Conservation (phyloP, 2,329 filamentous ascomycete species). For the Neopestalotiopsis rosae region DNA sequence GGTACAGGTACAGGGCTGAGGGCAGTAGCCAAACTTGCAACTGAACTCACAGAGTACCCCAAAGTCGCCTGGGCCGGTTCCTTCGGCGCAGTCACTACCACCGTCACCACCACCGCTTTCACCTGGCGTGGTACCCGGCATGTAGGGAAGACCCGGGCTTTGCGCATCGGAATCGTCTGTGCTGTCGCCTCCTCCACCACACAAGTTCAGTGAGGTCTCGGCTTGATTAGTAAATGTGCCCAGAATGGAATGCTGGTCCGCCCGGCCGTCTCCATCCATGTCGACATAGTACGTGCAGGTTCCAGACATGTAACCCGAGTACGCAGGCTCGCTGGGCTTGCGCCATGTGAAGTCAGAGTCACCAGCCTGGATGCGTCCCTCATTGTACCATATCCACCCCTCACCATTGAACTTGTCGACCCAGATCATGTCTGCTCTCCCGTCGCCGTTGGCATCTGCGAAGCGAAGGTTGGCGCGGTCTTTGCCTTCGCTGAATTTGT, state of each 20-base stretch:
- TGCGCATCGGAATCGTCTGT: no score
- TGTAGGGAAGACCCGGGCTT: no score
- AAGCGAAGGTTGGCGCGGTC: constrained; percentile 43
- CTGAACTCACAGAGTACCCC: no score
- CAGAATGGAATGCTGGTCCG: constrained; percentile 28
- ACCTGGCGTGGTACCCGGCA: no score
- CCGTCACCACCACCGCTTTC: no score
- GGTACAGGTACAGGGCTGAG: no score
- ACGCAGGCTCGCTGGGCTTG: neutral
- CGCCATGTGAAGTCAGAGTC: constrained; percentile 26
- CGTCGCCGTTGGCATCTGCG: constrained; percentile 45
- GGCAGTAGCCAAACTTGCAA: no score
- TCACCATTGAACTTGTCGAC: constrained; percentile 41
- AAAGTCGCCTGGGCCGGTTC: no score
- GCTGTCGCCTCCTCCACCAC: neutral
- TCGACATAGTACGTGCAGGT: constrained; percentile 30
- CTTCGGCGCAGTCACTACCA: no score
- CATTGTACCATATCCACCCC: constrained; percentile 37
- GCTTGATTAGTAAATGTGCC: neutral
- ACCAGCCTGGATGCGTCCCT: constrained; percentile 19
- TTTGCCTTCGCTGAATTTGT: constrained; percentile 33
- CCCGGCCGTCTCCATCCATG: constrained; percentile 33
- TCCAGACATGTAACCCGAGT: constrained; percentile 20
- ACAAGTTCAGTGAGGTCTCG: neutral
- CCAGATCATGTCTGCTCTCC: constrained; percentile 40